A percentile compares a stretch with the other conserved stretches of the same genome.
These are phyloP conservation scores for Lyophyllum shimeji DNA, from an alignment of 768 basidiomycete species.

Conservation along the genomic window DNA sequence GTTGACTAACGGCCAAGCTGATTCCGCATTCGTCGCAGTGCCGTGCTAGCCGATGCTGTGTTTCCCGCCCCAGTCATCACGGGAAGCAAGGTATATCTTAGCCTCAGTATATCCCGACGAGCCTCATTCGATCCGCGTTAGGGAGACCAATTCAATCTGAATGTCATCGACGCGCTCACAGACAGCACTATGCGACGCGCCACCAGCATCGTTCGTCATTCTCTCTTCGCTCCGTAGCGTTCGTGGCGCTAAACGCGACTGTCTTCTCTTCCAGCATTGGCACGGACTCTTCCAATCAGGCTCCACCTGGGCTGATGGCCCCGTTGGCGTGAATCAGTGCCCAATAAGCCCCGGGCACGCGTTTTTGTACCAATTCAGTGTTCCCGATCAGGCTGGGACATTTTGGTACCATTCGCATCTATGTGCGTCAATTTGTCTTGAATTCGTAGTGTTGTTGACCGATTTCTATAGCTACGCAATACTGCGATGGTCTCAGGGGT, in stretches of 20 bases:
- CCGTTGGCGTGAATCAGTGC: conserved; percentile 39
- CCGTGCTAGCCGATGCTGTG: conserved; percentile 21
- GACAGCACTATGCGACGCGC: conserved; percentile 32
- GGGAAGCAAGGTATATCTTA: conserved; percentile 18
- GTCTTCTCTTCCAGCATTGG: conserved; percentile 36
- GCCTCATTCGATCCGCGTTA: background rate
- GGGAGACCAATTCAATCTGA: conserved; percentile 39
- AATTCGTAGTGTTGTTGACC: too few relatives aligned
- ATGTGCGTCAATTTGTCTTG: background rate
- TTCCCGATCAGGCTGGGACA: conserved; percentile 1
- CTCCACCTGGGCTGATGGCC: conserved; percentile 41
- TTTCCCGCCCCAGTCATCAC: conserved; percentile 27
- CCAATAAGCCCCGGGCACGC: conserved; percentile 38
- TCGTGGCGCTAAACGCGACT: background rate
- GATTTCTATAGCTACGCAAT: background rate
- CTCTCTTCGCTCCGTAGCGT: background rate
- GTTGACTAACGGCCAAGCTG: too few relatives aligned
- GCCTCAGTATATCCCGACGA: too few relatives aligned
- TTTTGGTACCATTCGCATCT: conserved; percentile 9
- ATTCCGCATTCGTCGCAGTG: conserved; percentile 6
- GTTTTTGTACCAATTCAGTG: conserved; percentile 33
- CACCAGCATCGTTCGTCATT: conserved; percentile 31
- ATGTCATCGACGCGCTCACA: conserved; percentile 44
- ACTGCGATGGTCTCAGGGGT: background rate
- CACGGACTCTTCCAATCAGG: conserved; percentile 39